phyloP scores from a whole-genome alignment of 495 filamentous ascomycete species.

The Neurospora sp. region DNA sequence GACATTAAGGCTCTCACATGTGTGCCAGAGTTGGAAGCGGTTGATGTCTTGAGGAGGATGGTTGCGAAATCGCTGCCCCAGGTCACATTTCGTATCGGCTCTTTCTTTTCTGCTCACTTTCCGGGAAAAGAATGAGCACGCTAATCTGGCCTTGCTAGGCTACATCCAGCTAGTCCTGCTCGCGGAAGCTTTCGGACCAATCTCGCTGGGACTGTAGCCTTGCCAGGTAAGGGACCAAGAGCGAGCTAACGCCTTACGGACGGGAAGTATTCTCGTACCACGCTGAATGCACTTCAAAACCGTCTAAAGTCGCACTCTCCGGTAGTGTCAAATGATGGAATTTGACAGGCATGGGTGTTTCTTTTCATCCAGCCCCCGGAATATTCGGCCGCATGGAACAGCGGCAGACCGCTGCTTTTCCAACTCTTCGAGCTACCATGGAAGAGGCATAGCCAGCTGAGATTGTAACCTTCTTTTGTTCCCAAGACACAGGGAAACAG shows the following conservation, averaged over 20 bases:
- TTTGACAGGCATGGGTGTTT: not conserved
- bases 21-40: not conserved
- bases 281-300: not conserved
- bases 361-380: not conserved
- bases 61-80: not conserved
- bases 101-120: not conserved
- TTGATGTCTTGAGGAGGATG: not conserved
- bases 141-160: not conserved
- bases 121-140: not conserved
- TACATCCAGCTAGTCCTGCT: not conserved
- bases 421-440: not conserved
- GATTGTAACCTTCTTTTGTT: not conserved
- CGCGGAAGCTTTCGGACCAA: not conserved
- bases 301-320: not conserved
- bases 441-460: not conserved
- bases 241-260: not conserved
- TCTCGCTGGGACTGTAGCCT: not conserved
- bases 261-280: not conserved
- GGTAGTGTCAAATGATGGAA: not conserved
- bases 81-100: not conserved
- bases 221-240: not conserved
- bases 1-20: not conserved
- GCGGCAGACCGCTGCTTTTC: not conserved
- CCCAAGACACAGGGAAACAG: not conserved
- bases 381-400: not conserved